Evolutionary conservation across 1,284 basidiomycete genomes (phyloP), one percentile per base, ranked within the genome.

Genomic region (Kalmanozyma brasiliensis): DNA sequence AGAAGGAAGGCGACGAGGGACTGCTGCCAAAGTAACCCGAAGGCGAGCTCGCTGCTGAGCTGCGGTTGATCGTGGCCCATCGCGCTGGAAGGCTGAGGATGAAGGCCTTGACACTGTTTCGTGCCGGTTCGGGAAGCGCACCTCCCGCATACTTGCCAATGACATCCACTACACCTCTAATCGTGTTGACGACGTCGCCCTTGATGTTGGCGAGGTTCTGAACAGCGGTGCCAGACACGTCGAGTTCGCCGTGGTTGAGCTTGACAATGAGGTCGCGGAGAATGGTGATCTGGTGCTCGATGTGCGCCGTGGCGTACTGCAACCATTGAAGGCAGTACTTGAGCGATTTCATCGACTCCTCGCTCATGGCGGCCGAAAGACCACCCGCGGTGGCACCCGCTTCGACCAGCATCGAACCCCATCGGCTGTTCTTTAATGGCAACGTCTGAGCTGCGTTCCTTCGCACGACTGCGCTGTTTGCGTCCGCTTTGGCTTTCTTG

Each of bases 321-420:
- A 95, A 84, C 92, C 92, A 94, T 59, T 92, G 88, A 32, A 94
- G 82, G 83, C 91, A 93, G 79, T 93, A 94, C 80, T 90, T 89
- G 45, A 95, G 83, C 49, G 89, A 86, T 64, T 91, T 86, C 90
- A 94, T 91, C 78, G 89, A 92, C 82, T 94, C 93, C 70, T 93
- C 91, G 80, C 91, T 93, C 51, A 94, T 86, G 3, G 92, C 92
- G 0, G 91, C 91, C 55, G 91, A 88, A 29, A 95, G 86, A 0
- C 93, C 93, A 34, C 84, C 81, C 4, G 83, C 83, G 0, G 83
- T 81, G 42, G 81, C 80, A n/a, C 92, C 92, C 1, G 92, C 92
- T 82, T 94, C 92, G 17, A 91, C 85, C 33, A 95, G 84, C 52
- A 94, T 87, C 0, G 89, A 87, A 68, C 93, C 91, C 92, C 91